Conservation (phyloP, 2,329 filamentous ascomycete species). For the Metarhizium album region DNA sequence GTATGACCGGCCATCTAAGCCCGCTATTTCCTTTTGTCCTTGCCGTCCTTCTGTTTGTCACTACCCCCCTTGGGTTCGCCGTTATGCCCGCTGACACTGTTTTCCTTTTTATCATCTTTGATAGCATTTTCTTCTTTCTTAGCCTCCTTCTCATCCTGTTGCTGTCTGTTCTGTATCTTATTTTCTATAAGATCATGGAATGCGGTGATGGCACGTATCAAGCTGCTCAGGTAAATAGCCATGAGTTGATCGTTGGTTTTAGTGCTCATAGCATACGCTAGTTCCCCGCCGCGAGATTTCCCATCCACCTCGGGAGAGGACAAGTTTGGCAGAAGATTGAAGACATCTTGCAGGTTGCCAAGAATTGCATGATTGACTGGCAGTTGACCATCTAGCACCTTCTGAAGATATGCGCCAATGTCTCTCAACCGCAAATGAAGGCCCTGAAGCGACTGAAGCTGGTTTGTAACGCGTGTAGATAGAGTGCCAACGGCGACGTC, state of each 20-base stretch:
- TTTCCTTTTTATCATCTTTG: constrained; percentile 49
- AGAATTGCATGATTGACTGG: constrained; percentile 96
- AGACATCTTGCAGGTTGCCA: constrained; percentile 97
- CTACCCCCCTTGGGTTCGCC: constrained; percentile 37
- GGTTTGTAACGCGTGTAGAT: constrained; percentile 92
- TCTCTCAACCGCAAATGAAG: constrained; percentile 89
- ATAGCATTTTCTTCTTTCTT: constrained; percentile 61
- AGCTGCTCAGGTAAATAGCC: constrained; percentile 91
- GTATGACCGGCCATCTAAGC: not conserved
- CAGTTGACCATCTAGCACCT: constrained; percentile 84
- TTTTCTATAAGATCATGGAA: constrained; percentile 99
- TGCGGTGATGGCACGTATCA: constrained; percentile 94
- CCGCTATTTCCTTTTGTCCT: constrained; percentile 39
- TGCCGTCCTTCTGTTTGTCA: constrained; percentile 45
- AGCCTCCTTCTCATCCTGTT: constrained; percentile 89
- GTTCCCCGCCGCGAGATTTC: constrained; percentile 62
- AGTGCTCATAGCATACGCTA: constrained; percentile 93
- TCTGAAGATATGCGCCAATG: constrained; percentile 90
- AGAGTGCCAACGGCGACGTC: constrained; percentile 96
- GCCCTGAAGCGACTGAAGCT: constrained; percentile 93
- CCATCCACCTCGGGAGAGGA: constrained; percentile 66
- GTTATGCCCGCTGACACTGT: constrained; percentile 25
- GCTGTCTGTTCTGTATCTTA: constrained; percentile 98
- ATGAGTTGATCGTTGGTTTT: constrained; percentile 99
- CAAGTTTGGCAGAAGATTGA: constrained; percentile 94